Evolutionary conservation across 495 filamentous ascomycete genomes (phyloP).

Genomic region (Daldinia childiae): DNA sequence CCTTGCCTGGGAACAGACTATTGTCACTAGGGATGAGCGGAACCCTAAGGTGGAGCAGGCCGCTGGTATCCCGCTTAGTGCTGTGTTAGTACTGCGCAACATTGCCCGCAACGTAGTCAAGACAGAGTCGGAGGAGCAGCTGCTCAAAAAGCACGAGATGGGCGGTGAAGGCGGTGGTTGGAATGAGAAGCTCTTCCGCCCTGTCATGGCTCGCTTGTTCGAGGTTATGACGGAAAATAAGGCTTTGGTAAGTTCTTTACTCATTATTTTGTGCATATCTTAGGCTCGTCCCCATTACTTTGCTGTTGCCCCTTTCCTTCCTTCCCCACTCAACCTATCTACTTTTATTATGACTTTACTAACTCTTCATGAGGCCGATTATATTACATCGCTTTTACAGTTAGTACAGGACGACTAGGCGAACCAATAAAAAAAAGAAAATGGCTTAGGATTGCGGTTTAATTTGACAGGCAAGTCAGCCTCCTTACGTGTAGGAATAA

Average conservation of each 20-base stretch:
- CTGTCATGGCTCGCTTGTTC: constrained; percentile 57
- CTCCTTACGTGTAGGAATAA: constrained; percentile 27
- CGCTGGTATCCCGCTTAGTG: constrained; percentile 83
- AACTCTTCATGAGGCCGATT: constrained; percentile 36
- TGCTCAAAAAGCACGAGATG: constrained; percentile 59
- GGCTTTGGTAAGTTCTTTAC: constrained; percentile 53
- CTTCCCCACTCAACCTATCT: background rate
- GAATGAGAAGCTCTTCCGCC: constrained; percentile 62
- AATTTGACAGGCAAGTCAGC: constrained; percentile 5
- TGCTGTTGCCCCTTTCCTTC: constrained; percentile 24
- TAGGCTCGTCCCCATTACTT: constrained; percentile 5
- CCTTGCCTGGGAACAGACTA: constrained; percentile 69
- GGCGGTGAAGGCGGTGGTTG: constrained; percentile 49
- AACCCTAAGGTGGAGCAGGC: constrained; percentile 68
- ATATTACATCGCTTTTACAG: constrained; percentile 45
- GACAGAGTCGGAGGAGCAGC: constrained; percentile 62
- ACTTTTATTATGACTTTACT: constrained; percentile 21
- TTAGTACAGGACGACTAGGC: constrained; percentile 46
- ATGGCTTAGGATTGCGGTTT: constrained; percentile 4
- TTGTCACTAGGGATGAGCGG: constrained; percentile 73
- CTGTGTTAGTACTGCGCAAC: constrained; percentile 87
- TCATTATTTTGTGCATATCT: background rate
- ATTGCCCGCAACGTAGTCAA: constrained; percentile 79
- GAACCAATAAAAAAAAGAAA: background rate
- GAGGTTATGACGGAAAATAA: constrained; percentile 65